Evolutionary conservation across 2,329 filamentous ascomycete genomes (phyloP).

Genomic region (Aspergillus intermedius): DNA sequence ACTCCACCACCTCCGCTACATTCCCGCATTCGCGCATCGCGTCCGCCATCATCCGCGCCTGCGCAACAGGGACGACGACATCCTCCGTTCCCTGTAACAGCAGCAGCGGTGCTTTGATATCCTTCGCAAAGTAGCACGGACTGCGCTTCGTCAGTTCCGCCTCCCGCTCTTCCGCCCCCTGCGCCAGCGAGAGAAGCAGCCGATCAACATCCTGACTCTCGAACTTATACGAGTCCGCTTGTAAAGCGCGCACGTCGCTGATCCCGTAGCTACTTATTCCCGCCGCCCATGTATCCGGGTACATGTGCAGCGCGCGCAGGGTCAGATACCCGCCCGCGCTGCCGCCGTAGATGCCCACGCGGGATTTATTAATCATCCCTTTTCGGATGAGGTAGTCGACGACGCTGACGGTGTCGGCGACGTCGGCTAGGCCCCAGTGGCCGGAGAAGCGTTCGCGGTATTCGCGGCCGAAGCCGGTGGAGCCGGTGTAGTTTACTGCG

Average conservation of each 20-base stretch:
- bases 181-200: constrained; percentile 36
- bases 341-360: constrained; percentile 45
- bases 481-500: constrained; percentile 49
- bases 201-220: constrained; percentile 48
- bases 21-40: constrained; percentile 38
- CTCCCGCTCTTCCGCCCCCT: constrained; percentile 32
- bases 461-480: constrained; percentile 45
- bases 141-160: constrained; percentile 43
- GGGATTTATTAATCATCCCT: constrained; percentile 30
- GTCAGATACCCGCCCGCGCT: constrained; percentile 52
- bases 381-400: constrained; percentile 38
- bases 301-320: constrained; percentile 43
- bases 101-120: constrained; percentile 46
- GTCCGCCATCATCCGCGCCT: constrained; percentile 48
- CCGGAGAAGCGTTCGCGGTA: constrained; percentile 47
- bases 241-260: constrained; percentile 44
- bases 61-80: constrained; percentile 52
- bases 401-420: constrained; percentile 45
- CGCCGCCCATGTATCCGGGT: constrained; percentile 44
- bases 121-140: constrained; percentile 44
- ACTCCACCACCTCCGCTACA: constrained; percentile 44
- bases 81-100: constrained; percentile 53
- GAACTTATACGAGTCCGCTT: constrained; percentile 50
- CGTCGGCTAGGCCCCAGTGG: constrained; percentile 48
- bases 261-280: constrained; percentile 49